Conservation (phyloP, 169 alveolate species). For the Theileria equi region DNA sequence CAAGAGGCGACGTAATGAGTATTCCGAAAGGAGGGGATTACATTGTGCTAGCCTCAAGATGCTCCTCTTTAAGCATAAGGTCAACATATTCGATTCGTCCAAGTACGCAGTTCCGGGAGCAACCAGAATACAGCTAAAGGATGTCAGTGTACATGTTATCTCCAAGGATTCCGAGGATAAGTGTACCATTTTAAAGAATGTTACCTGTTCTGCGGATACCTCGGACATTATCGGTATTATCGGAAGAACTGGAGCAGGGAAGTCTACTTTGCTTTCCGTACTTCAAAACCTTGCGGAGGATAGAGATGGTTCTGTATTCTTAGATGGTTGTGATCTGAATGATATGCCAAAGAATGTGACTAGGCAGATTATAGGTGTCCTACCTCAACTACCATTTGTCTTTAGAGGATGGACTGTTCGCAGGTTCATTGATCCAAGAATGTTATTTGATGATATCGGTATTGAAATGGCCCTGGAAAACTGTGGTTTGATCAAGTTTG, state of each 20-base stretch:
- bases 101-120: background rate
- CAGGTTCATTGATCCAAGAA: slow-evolving; percentile 58
- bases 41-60: no score
- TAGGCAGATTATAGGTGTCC: slow-evolving; percentile 43
- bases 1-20: no score
- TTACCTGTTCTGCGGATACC: slow-evolving; percentile 8
- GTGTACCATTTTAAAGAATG: slow-evolving; percentile 10
- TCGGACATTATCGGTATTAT: slow-evolving; percentile 48
- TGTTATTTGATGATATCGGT: slow-evolving; percentile 38
- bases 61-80: background rate
- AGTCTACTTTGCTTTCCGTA: slow-evolving; percentile 42
- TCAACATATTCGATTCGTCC: slow-evolving; percentile 5
- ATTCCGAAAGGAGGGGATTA: no score
- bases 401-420: slow-evolving; percentile 63
- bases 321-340: slow-evolving; percentile 57
- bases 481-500: slow-evolving; percentile 48
- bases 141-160: background rate
- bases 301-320: slow-evolving; percentile 47
- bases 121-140: background rate
- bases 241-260: slow-evolving; percentile 66
- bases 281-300: slow-evolving; percentile 17
- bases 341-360: slow-evolving; percentile 24
- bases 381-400: slow-evolving; percentile 55
- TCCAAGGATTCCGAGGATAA: background rate
- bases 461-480: slow-evolving; percentile 34